phyloP scores from a whole-genome alignment of 805 yeast species.

The Cyberlindnera nakhonratchasimensis region DNA sequence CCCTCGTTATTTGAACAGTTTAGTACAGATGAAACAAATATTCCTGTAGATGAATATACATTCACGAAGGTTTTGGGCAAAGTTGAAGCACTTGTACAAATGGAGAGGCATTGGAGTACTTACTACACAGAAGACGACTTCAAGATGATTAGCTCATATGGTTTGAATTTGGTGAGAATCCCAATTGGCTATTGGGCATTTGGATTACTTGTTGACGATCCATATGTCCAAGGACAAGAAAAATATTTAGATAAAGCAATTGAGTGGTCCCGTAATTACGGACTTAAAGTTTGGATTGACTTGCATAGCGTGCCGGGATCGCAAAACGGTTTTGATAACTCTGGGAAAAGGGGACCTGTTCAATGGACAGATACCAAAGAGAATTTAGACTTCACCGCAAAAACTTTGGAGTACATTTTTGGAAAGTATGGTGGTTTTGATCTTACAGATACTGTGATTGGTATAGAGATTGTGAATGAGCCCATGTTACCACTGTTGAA shows the following conservation, averaged over 20 bases:
- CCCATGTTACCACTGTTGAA: slow-evolving; percentile 57
- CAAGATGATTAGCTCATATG: slow-evolving; percentile 43
- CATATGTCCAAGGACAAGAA: slow-evolving; percentile 65
- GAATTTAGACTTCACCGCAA: slow-evolving; percentile 46
- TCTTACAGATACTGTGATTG: slow-evolving; percentile 57
- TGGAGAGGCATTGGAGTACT: slow-evolving; percentile 52
- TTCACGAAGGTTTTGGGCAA: slow-evolving; percentile 48
- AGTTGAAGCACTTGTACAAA: slow-evolving; percentile 38
- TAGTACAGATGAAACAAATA: slow-evolving; percentile 32
- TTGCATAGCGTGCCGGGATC: slow-evolving; percentile 83
- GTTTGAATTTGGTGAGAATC: slow-evolving; percentile 67
- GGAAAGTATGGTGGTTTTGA: slow-evolving; percentile 47
- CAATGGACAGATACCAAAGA: slow-evolving; percentile 40
- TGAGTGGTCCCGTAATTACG: slow-evolving; percentile 60
- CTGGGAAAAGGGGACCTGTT: slow-evolving; percentile 54
- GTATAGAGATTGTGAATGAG: slow-evolving; percentile 69
- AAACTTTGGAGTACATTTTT: slow-evolving; percentile 47
- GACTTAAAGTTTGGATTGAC: slow-evolving; percentile 68
- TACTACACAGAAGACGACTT: slow-evolving; percentile 62
- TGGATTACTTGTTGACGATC: slow-evolving; percentile 41
- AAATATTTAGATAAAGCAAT: slow-evolving; percentile 60
- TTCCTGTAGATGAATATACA: slow-evolving; percentile 62
- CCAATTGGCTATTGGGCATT: slow-evolving; percentile 85
- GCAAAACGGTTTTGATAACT: slow-evolving; percentile 83
- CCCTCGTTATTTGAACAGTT: slow-evolving; percentile 53